Conservation (phyloP, 176 grass and related monocot species). For the Carex pumila region DNA sequence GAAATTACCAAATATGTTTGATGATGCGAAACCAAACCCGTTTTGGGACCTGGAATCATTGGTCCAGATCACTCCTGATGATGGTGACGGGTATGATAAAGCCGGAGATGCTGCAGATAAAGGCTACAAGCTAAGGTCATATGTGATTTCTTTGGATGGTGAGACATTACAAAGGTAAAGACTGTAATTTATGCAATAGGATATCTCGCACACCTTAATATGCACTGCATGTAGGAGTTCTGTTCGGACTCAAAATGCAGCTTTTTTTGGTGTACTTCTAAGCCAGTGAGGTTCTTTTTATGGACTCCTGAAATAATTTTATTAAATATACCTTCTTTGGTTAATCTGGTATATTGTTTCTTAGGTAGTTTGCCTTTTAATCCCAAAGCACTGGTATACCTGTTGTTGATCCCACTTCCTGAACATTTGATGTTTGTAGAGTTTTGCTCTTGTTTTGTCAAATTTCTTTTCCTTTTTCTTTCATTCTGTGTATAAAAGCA, state of each 20-base stretch:
- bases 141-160: constrained; percentile 68
- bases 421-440: neutral
- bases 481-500: neutral
- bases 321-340: neutral
- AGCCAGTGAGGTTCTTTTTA: neutral
- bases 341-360: neutral
- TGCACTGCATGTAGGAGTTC: neutral
- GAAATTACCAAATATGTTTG: constrained; percentile 53
- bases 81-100: constrained; percentile 31
- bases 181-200: neutral
- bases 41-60: constrained; percentile 93
- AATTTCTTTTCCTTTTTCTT: neutral
- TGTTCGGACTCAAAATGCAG: neutral
- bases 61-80: constrained; percentile 64
- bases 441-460: neutral
- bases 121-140: constrained; percentile 61
- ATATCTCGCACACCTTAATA: neutral
- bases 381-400: neutral
- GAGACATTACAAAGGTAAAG: constrained; percentile 51
- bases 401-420: neutral
- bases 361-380: neutral
- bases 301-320: neutral
- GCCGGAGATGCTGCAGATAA: constrained; percentile 39
- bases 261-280: neutral
- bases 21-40: constrained; percentile 65